phyloP scores from a whole-genome alignment of 345 rosid genomes.

The Gossypium thurberi region DNA sequence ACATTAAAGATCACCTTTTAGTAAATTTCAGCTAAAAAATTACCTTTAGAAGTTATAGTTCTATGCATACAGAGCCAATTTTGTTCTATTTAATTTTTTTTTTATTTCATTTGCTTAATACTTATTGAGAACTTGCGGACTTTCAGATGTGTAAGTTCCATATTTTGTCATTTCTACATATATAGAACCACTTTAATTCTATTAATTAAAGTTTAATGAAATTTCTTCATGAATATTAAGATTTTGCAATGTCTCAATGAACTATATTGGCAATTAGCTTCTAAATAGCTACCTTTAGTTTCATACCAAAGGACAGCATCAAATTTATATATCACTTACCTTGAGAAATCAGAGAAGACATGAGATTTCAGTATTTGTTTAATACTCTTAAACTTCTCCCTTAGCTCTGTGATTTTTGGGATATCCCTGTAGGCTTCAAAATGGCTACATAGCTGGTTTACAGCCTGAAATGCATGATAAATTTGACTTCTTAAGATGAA shows the following conservation, averaged over 20 bases:
- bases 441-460: constrained; percentile 92
- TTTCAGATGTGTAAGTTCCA: neutral
- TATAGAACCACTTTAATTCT: neutral
- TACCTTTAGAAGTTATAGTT: neutral
- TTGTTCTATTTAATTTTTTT: neutral
- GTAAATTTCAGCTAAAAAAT: neutral
- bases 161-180: neutral
- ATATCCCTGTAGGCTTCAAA: constrained; percentile 95
- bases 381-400: constrained; percentile 91
- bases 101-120: neutral
- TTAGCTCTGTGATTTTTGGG: constrained; percentile 94
- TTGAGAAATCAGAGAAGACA: constrained; percentile 90
- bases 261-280: neutral
- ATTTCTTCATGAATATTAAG: neutral
- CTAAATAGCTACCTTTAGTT: constrained; percentile 5
- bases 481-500: constrained; percentile 8
- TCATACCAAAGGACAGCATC: neutral
- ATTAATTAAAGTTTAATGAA: neutral
- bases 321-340: constrained; percentile 38
- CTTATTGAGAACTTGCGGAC: neutral
- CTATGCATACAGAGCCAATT: neutral
- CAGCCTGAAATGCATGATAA: constrained; percentile 69
- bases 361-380: constrained; percentile 95
- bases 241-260: neutral
- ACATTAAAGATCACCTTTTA: neutral